Evolutionary conservation across 352 stramenopile genomes (phyloP), one percentile per base, ranked within the genome.

Genomic region (Phytophthora fragariae): DNA sequence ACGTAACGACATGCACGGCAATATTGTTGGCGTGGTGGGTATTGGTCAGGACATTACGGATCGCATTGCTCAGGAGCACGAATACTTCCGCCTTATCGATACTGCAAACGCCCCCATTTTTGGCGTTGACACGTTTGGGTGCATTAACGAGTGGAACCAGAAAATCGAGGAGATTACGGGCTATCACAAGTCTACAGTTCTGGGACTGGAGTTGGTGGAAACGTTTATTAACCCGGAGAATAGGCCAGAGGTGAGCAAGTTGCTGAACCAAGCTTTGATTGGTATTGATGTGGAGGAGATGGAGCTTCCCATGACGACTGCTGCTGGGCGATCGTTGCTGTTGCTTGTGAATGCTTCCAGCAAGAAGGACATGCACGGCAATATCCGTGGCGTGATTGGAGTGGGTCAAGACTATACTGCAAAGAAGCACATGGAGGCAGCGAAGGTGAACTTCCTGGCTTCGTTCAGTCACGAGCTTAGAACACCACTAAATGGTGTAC

Each of bases 341-440:
- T 29, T 91, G 63, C 68, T 91, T 35, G 85, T 91, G 52, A 92
- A 91, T 64, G 83, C 84, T 37, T 91, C 83, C 0, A 92, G 85
- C 24, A 92, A 93, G 61, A 91, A 93, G 33, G 90, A 97, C 63
- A 89, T 89, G 77, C 87, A 96, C 35, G 89, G 91, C 31, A 94
- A 94, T 63, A 88, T 98, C 67, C 83, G 95, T 12, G 93, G 92
- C 65, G 91, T 97, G 4, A 93, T 98, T 57, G 86, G 85, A 15
- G 89, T 98, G 46, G 91, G 88, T 0, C 92, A 98, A 80, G 92
- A 98, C 73, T 91, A 98, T 55, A 97, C 93, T 14, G 85, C 83
- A 9, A 89, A 88, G 62, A 90, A 88, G 59, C 81, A 90, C 55
- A 91, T 91, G 85, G 84, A 92, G 60, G 77, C 83, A 9, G 82